Evolutionary conservation across 208 protist genomes (phyloP).

Genomic region (Spongospora subterranea): DNA sequence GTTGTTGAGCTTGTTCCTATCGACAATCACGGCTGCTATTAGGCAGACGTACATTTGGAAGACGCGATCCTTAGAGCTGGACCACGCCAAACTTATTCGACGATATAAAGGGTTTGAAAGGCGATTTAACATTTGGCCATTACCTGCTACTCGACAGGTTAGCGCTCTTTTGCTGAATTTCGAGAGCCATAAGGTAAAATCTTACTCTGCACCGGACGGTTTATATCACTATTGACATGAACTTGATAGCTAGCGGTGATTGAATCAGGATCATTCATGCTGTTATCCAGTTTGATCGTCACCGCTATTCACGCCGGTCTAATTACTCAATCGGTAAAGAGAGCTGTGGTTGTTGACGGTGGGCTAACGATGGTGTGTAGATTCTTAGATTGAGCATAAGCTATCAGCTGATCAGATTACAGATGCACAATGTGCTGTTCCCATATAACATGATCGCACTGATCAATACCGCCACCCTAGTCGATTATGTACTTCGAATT

Average conservation of each 20-base stretch:
- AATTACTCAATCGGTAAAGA: constrained; percentile 28
- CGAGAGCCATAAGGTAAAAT: constrained; percentile 45
- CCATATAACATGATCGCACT: constrained; percentile 37
- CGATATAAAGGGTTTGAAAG: constrained; percentile 24
- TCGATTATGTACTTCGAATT: constrained; percentile 33
- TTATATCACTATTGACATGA: background rate
- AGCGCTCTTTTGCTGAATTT: constrained; percentile 32
- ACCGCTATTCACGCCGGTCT: constrained; percentile 24
- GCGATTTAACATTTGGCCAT: constrained; percentile 38
- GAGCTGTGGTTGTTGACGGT: background rate
- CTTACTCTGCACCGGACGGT: background rate
- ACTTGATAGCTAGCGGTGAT: constrained; percentile 20
- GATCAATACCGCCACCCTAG: constrained; percentile 16
- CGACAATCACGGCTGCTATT: constrained; percentile 7
- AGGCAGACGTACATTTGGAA: constrained; percentile 24
- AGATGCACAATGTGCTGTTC: background rate
- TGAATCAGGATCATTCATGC: constrained; percentile 48
- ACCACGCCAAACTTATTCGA: constrained; percentile 7
- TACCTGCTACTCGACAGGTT: constrained; percentile 38
- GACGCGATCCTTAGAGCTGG: background rate
- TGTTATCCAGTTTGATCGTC: constrained; percentile 30
- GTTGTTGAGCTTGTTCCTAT: constrained; percentile 23
- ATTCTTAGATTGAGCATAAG: constrained; percentile 11
- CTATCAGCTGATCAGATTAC: background rate
- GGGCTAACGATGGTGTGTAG: background rate